Base-by-base conservation (phyloP, 2,329 filamentous ascomycete species). In the Alternaria rosae region DNA sequence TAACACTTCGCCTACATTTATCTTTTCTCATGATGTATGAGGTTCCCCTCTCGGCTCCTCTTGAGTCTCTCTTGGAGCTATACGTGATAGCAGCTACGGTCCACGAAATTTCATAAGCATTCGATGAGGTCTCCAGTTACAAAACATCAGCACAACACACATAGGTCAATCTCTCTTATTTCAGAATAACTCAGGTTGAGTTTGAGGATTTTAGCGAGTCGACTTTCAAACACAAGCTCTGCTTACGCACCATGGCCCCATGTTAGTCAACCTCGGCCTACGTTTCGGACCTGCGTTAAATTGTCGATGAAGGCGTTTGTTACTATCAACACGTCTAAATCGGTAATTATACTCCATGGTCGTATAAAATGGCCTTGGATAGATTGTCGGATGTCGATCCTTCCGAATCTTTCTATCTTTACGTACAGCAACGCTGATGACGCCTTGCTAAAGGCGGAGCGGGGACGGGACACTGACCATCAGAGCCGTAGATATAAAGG, bases 181-280 rank as follows among this genome's bases (percentile, higher is more conserved):
- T 21, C 8, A 13, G 3, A 20, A 13, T 5, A 15, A 13, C 17
- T 9, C 2, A 20, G 26, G 0, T 20, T 6, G 12, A 53, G 32
- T 15, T 12, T 17, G 15, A 57, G 17, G 20, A 30, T 45, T 12
- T 10, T 20, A 23, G 20, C 25, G 54, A 55, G 15, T n/a, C 35
- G 11, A 23, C 10, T 43, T 35, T 51, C 50, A 47, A 50, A 17
- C 35, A 20, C 20, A 52, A 59, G 45, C 50, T 53, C 41, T 59
- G 51, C 56, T 62, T 55, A 59, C 30, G 54, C 51, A 53, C 56
- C 42, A 54, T 21, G 30, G 35, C 44, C 55, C 59, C 32, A 52
- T 51, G 50, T 57, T 50, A 50, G 35, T 56, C 28, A 59, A 47
- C 26, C 13, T 59, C 35, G 20, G 45, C n/a, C 17, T 41, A 32